Evolutionary conservation across 495 filamentous ascomycete genomes (phyloP), one percentile per base, ranked within the genome.

Genomic region (Xeromyces bisporus): DNA sequence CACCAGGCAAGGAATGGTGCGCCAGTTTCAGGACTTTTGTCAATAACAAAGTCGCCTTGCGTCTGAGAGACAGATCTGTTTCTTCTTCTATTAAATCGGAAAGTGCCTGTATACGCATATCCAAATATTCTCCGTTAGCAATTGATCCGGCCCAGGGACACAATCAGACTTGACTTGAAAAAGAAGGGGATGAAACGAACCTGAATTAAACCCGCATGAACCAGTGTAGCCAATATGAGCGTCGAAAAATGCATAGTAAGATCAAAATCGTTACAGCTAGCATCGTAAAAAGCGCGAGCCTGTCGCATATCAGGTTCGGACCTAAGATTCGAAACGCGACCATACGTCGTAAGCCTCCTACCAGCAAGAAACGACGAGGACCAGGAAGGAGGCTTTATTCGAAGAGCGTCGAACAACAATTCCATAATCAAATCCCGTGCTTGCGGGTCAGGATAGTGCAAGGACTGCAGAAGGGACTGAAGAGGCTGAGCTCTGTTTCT

Each of bases 341-440:
- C 85, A 50, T 96, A 96, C 0, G 83, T 96, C 10, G 89, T 97
- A 20, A 96, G 68, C 32, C 91, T 64, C 39, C 89, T 69, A 5
- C 91, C 89, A 23, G 91, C 89, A 27, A 97, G 67, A 46, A 93
- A 97, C 12, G 84, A 91, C 1, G 83, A 83, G 15, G 87, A 87
- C 91, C 91, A 97, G 0, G 84, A 87, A 4, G 89, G 89, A 13
- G 85, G 75, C 44, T 93, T 94, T 47, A 97, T 93, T 26, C 84
- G 75, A 36, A 97, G 64, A 14, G 94, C 71, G 35, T 86, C 83
- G 50, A 87, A 93, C 25, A 97, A 56, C 4, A 97, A 59, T 42
- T 96, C 89, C 39, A 96, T 60, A 26, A 94, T 67, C 15, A 60
- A 51, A 57, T 79, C 57, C 62, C 79, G 43, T 60, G 72, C 46